These are phyloP conservation scores for Penicillium sp. DNA, from an alignment of 2,329 filamentous ascomycete species.

Conservation along the genomic window DNA sequence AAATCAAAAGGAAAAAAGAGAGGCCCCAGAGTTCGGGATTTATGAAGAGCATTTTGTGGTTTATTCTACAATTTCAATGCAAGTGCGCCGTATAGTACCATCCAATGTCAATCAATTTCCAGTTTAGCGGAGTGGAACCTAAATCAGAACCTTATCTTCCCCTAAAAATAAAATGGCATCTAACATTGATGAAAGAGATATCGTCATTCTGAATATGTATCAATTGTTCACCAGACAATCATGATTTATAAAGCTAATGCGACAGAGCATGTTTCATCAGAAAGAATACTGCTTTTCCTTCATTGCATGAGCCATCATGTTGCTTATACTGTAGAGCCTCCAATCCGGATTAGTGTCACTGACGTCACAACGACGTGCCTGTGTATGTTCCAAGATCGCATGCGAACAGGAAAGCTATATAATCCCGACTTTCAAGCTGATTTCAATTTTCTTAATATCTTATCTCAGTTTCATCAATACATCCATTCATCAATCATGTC, in stretches of 20 bases:
- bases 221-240: neutral
- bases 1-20: too few species aligned
- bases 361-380: conserved; percentile 27
- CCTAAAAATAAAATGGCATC: neutral
- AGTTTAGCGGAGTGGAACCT: neutral
- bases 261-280: too few species aligned
- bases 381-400: conserved; percentile 9
- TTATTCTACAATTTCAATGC: too few species aligned
- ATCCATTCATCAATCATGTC: conserved; percentile 26
- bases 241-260: neutral
- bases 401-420: neutral
- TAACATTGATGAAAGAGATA: neutral
- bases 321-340: neutral
- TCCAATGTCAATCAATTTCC: too few species aligned
- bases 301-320: too few species aligned
- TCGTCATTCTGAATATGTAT: too few species aligned
- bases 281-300: neutral
- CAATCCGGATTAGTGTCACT: conserved; percentile 21
- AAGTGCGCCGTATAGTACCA: too few species aligned
- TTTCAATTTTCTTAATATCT: neutral
- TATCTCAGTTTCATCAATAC: neutral
- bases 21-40: too few species aligned
- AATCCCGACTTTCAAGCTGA: neutral
- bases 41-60: too few species aligned
- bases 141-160: neutral